Base-by-base conservation (phyloP, 805 yeast species). In the Metschnikowia kunwiensis region DNA sequence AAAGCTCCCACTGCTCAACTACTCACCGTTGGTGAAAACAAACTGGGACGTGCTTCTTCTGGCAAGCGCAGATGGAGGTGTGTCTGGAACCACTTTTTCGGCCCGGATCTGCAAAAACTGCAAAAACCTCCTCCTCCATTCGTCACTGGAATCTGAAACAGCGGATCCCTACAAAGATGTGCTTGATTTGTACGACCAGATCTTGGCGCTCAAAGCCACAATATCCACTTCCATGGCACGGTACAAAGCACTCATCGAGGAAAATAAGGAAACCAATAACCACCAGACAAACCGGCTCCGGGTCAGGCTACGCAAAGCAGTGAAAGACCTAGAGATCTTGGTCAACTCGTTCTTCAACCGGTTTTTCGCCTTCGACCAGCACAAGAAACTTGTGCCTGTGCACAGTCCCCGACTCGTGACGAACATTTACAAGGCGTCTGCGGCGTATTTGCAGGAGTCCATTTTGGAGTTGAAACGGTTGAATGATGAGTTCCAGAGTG, bases 101-200 rank as follows among this genome's bases (percentile, higher is more conserved):
- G 27, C 85, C 7, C 57, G 96, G 25, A 59, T 87, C 22, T 91
- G 97, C 60, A 60, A 71, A 3, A 62, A 68, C 20, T 91, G 98
- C 62, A 80, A 83, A 35, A 65, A 77, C 43, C 60, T 64, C 4
- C 60, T 89, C 18, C 78, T 85, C 40, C 67, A 72, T 24, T 77
- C 16, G 5, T 20, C 34, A 8, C 16, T 13, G 13, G 27, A 15
- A 2, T 7, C 30, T 4, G 12, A 15, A 20, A 20, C 21, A 5
- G 29, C 24, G 4, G 35, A 38, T 3, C 28, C 29, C 10, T 34
- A 30, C n/a, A 29, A 28, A 8, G 44, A 26, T 17, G 42, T 59
- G n/a, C 52, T 59, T 22, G 30, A 32, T n/a, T 35, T 35, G 3
- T 57, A 55, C 42, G 47, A 49, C 23, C 39, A 49, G 11, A 31